phyloP scores from a whole-genome alignment of 306 rosid species.

The Vigna reflexopilosa region DNA sequence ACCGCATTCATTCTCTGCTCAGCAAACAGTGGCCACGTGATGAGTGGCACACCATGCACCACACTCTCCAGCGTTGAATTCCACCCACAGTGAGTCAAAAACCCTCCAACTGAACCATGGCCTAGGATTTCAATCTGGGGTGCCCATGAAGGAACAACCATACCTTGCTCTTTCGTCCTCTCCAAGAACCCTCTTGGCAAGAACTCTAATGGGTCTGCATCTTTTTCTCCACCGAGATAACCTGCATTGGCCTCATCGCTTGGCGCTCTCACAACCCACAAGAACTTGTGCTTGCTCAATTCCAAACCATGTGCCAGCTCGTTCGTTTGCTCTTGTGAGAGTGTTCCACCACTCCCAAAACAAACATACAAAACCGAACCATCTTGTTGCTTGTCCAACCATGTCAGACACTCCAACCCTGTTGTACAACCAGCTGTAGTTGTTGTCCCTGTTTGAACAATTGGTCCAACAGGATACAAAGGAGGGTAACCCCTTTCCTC shows the following conservation, averaged over 20 bases:
- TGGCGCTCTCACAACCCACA: conserved; percentile 12
- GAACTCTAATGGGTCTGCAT: background rate
- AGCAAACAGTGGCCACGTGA: background rate
- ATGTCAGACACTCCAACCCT: background rate
- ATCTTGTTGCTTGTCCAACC: background rate
- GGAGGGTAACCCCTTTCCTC: background rate
- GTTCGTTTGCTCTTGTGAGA: background rate
- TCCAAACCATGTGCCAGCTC: conserved; percentile 11
- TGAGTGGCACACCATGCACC: background rate
- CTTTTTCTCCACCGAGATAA: background rate
- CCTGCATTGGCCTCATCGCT: background rate
- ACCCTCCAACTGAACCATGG: background rate
- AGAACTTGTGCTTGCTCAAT: background rate
- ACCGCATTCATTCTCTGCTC: background rate
- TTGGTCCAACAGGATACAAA: background rate
- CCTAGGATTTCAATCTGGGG: background rate
- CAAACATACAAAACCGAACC: conserved; percentile 43
- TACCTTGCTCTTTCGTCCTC: background rate
- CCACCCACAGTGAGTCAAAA: conserved; percentile 13
- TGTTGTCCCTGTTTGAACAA: background rate
- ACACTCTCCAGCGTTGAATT: conserved; percentile 1
- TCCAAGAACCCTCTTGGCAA: background rate
- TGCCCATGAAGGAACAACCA: conserved; percentile 12
- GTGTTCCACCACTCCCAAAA: conserved; percentile 39
- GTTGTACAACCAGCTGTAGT: too few relatives aligned